Conservation (phyloP, 2,329 filamentous ascomycete species). For the Paecilomyces fulvus region DNA sequence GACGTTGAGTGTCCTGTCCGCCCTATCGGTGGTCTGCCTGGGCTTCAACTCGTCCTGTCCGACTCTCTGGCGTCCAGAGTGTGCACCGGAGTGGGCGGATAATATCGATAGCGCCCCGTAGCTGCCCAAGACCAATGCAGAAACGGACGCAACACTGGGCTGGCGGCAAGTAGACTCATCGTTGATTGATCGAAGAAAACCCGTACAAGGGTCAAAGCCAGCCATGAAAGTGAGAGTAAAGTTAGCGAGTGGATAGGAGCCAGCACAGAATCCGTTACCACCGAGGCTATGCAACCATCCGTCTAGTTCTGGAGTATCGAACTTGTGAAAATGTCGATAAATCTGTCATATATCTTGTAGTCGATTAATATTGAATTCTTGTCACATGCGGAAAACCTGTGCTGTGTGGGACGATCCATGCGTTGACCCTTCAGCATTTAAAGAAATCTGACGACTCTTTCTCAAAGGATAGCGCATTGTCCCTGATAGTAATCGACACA, state of each 20-base stretch:
- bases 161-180: not conserved
- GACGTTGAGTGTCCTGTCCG: not conserved
- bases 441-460: not conserved
- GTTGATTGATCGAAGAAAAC: not conserved
- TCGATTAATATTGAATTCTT: not conserved
- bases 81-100: not conserved
- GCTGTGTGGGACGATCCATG: not conserved
- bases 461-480: not conserved
- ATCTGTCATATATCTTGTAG: not conserved
- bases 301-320: not conserved
- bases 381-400: not conserved
- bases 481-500: not conserved
- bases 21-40: not conserved
- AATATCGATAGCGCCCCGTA: not conserved
- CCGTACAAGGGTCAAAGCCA: not conserved
- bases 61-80: not conserved
- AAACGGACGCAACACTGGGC: not conserved
- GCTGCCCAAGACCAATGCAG: not conserved
- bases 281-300: not conserved
- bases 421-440: not conserved
- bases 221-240: not conserved
- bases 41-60: not conserved
- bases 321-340: not conserved
- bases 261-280: not conserved
- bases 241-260: not conserved